A percentile compares a stretch with the other conserved stretches of the same genome.
phyloP scores from a whole-genome alignment of 2,329 filamentous ascomycete species.

The Neopestalotiopsis clavispora region DNA sequence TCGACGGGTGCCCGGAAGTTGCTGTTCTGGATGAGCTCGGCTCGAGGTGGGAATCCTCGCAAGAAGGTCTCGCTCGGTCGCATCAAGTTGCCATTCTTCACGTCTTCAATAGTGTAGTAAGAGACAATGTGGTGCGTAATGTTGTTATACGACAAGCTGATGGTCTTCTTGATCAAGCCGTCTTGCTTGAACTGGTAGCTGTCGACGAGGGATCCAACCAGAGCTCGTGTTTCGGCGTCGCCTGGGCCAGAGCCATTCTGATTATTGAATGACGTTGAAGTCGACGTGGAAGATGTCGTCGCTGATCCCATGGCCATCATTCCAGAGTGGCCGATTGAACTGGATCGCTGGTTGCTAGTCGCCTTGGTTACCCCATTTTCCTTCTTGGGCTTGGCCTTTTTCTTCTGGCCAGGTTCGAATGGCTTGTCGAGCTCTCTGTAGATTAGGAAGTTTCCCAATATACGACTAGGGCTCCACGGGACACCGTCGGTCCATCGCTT shows the following conservation, averaged over 20 bases:
- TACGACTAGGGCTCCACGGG: conserved; percentile 87
- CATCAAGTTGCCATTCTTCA: conserved; percentile 63
- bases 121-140: conserved; percentile 85
- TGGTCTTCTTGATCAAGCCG: conserved; percentile 90
- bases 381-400: conserved; percentile 74
- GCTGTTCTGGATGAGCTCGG: conserved; percentile 63
- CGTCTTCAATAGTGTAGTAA: conserved; percentile 85
- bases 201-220: conserved; percentile 86
- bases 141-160: conserved; percentile 76
- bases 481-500: conserved; percentile 94
- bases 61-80: conserved; percentile 48
- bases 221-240: conserved; percentile 40
- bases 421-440: conserved; percentile 82
- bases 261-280: conserved; percentile 19
- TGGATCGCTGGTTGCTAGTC: conserved; percentile 31
- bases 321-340: conserved; percentile 22
- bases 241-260: neutral
- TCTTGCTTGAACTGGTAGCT: conserved; percentile 85
- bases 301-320: conserved; percentile 17
- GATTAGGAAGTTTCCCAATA: conserved; percentile 82
- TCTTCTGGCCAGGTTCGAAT: conserved; percentile 84
- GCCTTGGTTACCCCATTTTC: conserved; percentile 43
- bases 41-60: conserved; percentile 42
- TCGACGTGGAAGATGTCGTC: conserved; percentile 23
- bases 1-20: conserved; percentile 72